Conservation (phyloP, 1,284 basidiomycete genomes). For the Microbotryum scabiosae region DNA sequence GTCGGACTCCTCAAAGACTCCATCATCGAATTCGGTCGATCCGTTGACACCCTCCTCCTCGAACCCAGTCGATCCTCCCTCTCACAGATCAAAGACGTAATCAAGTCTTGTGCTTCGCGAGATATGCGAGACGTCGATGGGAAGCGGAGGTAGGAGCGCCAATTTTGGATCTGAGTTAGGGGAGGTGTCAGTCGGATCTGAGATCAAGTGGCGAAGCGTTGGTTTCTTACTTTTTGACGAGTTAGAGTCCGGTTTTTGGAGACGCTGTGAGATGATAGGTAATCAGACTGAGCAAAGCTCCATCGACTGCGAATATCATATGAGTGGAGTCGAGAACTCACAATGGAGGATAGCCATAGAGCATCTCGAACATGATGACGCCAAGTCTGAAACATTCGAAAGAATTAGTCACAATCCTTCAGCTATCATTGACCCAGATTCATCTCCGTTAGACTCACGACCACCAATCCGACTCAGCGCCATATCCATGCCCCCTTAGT, state of each 20-base stretch:
- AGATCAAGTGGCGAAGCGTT: constrained; percentile 68
- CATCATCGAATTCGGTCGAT: constrained; percentile 65
- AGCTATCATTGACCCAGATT: too few relatives aligned
- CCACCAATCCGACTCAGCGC: constrained; percentile 97
- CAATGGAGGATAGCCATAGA: constrained; percentile 67
- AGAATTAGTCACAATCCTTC: too few relatives aligned
- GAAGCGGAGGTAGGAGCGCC: constrained; percentile 79
- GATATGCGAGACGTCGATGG: constrained; percentile 75
- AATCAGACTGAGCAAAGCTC: too few relatives aligned
- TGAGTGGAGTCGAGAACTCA: too few relatives aligned
- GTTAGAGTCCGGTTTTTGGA: constrained; percentile 74
- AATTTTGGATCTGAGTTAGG: constrained; percentile 55
- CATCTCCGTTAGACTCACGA: constrained; percentile 49
- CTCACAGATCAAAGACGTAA: constrained; percentile 82
- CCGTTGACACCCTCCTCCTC: constrained; percentile 53
- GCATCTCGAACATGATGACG: constrained; percentile 32
- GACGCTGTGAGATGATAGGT: constrained; percentile 15
- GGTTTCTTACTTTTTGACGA: constrained; percentile 80
- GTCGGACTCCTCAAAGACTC: constrained; percentile 29
- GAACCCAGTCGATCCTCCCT: constrained; percentile 80
- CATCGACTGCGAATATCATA: too few relatives aligned
- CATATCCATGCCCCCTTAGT: constrained; percentile 73
- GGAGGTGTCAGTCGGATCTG: too few relatives aligned
- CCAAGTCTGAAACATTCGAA: not conserved
- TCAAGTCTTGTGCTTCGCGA: constrained; percentile 73